Percentiles rank a stretch among this genome's conserved stretches.
These are phyloP conservation scores for Diaporthe amygdali DNA, from an alignment of 2,329 filamentous ascomycete species.

Conservation along the genomic window DNA sequence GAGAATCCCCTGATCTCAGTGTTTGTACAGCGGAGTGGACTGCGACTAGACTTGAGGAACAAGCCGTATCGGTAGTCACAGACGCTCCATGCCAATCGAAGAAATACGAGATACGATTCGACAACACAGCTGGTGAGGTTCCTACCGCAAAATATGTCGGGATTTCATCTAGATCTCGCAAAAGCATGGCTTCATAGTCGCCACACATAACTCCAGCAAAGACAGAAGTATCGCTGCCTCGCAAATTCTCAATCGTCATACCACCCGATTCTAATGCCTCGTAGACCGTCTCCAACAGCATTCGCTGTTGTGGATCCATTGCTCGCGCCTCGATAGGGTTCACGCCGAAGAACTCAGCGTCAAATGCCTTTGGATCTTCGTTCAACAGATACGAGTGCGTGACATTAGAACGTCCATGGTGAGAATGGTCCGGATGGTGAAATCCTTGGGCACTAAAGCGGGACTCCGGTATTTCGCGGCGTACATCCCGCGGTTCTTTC, in stretches of 20 bases:
- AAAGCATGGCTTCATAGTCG: constrained; percentile 31
- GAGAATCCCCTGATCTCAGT: constrained; percentile 36
- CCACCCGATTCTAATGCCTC: constrained; percentile 29
- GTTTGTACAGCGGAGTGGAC: constrained; percentile 42
- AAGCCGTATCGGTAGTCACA: constrained; percentile 49
- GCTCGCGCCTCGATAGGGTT: constrained; percentile 27
- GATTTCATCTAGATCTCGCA: background rate
- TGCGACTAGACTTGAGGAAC: constrained; percentile 43
- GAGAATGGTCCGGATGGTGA: constrained; percentile 32
- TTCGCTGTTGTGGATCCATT: constrained; percentile 23
- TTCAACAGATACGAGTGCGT: constrained; percentile 28
- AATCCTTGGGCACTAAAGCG: constrained; percentile 32
- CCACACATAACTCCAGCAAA: constrained; percentile 32
- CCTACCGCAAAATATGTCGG: background rate
- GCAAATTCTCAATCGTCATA: constrained; percentile 25
- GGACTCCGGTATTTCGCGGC: constrained; percentile 23
- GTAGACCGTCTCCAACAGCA: constrained; percentile 29
- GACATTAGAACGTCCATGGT: constrained; percentile 35
- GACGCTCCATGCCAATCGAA: constrained; percentile 45
- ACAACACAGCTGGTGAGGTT: background rate
- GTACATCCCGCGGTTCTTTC: constrained; percentile 28
- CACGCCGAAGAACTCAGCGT: constrained; percentile 35
- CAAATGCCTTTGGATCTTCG: constrained; percentile 3
- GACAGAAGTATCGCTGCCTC: constrained; percentile 33
- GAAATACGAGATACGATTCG: constrained; percentile 32